phyloP scores from a whole-genome alignment of 768 basidiomycete genomes.

The Rossbeevera mucosa region DNA sequence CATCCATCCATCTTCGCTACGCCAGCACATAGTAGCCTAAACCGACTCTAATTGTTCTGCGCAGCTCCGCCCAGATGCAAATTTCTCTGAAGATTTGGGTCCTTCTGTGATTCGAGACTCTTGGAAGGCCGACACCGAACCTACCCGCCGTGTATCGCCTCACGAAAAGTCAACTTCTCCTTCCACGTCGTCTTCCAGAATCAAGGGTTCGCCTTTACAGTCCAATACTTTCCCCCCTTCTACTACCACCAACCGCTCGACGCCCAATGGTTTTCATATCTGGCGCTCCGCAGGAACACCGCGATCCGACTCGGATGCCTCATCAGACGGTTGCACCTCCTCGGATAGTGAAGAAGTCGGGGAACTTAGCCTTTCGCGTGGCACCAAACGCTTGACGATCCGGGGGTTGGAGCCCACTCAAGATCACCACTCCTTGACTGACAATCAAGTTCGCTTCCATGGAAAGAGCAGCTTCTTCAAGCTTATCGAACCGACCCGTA shows the following conservation, averaged over 20 bases:
- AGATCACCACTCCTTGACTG: conserved; percentile 27
- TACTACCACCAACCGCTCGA: conserved; percentile 3
- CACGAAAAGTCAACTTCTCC: conserved; percentile 24
- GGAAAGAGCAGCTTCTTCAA: conserved; percentile 57
- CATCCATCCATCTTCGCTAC: not conserved
- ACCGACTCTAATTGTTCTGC: conserved; percentile 11
- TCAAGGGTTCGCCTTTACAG: conserved; percentile 10
- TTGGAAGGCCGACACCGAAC: conserved; percentile 44
- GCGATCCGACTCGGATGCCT: conserved; percentile 27
- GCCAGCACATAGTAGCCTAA: not conserved
- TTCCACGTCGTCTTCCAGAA: conserved; percentile 11
- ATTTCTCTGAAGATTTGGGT: conserved; percentile 61
- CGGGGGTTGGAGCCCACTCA: conserved; percentile 37
- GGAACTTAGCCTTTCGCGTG: conserved; percentile 37
- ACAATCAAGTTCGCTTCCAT: conserved; percentile 51
- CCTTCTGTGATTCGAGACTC: conserved; percentile 59
- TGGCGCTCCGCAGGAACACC: conserved; percentile 20
- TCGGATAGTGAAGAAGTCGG: conserved; percentile 37
- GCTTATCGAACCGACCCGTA: conserved; percentile 50
- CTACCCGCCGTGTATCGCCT: conserved; percentile 3
- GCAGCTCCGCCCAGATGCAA: conserved; percentile 58
- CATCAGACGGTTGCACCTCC: conserved; percentile 25
- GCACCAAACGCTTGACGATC: conserved; percentile 34
- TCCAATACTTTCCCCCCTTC: conserved; percentile 7
- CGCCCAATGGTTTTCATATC: conserved; percentile 4